Base-by-base conservation (phyloP, 495 filamentous ascomycete species). In the Penicillium tannophilum region DNA sequence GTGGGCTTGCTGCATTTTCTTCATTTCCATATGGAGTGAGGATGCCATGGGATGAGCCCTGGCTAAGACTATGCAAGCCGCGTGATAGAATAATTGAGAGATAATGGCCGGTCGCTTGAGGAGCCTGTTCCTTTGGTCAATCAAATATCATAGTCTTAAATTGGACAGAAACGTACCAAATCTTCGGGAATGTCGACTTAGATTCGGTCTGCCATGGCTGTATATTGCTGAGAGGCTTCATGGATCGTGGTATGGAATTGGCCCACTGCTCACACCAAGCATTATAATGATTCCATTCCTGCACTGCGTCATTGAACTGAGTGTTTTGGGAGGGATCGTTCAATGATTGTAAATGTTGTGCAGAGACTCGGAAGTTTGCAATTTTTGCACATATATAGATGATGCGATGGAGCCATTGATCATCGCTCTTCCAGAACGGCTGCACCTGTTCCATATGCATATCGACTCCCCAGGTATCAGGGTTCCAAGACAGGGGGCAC, bases 311-410 rank as follows among this genome's bases (percentile, higher is more conserved):
- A 59, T 89, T 85, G 35, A 86, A 67, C 45, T 85, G 80, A 64
- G 88, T 83, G 39, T 85, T 79, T 52, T 83, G 77, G 7, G 31
- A 43, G 8, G 23, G 23, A 11, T 81, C 83, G 28, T 80, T 82
- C 1, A 80, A 64, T 30, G 86, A 85, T 42, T 85, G 82, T 45
- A 84, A 81, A 23, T 79, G 78, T 4, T 87, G 84, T 6, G 85
- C 82, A 31, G 82, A 83, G 20, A 88, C 86, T 30, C 88, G 86
- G 68, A 97, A 93, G 66, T 93, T 93, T 53, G 85, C 81, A 35
- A 97, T 83, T 68, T 97, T 97, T 42, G 90, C 93, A 45, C 96
- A 82, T 59, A 97, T 88, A 69, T 92, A 98, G 33, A 97, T 79
- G 53, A 97, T 94, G 28, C 90, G 85, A 68, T 97, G 86, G 7